Percentiles rank a stretch among this genome's conserved stretches.
Conservation (phyloP, 177 flowering plant genomes). For the Telopea speciosissima region DNA sequence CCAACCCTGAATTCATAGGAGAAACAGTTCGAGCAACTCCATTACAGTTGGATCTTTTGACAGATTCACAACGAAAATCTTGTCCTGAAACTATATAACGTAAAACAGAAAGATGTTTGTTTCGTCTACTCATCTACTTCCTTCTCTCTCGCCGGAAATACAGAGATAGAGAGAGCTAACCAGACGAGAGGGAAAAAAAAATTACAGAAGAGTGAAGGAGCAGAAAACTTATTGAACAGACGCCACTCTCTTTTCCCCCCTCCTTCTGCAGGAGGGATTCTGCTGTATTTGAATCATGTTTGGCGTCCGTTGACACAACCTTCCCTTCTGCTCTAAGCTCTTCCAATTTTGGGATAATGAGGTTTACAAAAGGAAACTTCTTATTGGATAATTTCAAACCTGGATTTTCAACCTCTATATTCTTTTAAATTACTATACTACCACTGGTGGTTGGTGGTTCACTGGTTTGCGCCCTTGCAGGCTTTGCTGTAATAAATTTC, state of each 20-base stretch:
- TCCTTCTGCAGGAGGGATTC: not conserved
- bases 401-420: no score
- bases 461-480: no score
- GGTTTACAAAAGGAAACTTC: not conserved
- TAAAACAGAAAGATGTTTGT: conserved; percentile 41
- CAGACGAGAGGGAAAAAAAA: not conserved
- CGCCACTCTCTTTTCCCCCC: not conserved
- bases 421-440: not conserved
- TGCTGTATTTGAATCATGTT: conserved; percentile 16
- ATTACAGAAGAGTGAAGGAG: not conserved
- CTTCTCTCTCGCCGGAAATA: conserved; percentile 41
- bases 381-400: not conserved
- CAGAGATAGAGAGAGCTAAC: conserved; percentile 6
- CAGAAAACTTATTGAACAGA: conserved; percentile 9
- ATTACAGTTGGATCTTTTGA: conserved; percentile 5
- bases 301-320: conserved; percentile 25
- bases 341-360: not conserved
- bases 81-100: conserved; percentile 20
- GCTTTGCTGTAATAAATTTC: no score
- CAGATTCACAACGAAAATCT: conserved; percentile 1
- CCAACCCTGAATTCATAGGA: conserved; percentile 1
- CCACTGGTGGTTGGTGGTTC: not conserved
- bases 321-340: not conserved
- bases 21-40: conserved; percentile 9
- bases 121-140: conserved; percentile 67